Conservation (phyloP, 2,329 filamentous ascomycete genomes). For the Stachybotrys echinatus region DNA sequence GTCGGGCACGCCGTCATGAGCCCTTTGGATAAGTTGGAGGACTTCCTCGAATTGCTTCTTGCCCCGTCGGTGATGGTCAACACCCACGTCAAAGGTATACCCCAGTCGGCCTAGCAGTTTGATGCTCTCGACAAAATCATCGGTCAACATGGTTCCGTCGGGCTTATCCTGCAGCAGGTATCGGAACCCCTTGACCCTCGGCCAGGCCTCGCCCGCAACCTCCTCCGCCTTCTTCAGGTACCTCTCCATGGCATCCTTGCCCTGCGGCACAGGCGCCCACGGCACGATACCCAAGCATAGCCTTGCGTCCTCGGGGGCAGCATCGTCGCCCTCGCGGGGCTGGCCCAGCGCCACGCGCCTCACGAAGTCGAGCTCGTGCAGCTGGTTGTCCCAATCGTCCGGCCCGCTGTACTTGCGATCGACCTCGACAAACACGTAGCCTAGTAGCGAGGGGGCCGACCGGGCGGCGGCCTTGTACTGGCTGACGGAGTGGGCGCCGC, state of each 20-base stretch:
- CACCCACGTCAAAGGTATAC: constrained; percentile 74
- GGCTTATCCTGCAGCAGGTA: constrained; percentile 79
- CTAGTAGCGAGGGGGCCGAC: constrained; percentile 43
- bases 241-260: constrained; percentile 49
- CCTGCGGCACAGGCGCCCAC: constrained; percentile 78
- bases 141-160: constrained; percentile 56
- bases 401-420: constrained; percentile 63
- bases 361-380: constrained; percentile 68
- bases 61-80: constrained; percentile 75
- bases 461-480: constrained; percentile 52
- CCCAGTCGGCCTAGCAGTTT: constrained; percentile 59
- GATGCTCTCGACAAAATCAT: constrained; percentile 60
- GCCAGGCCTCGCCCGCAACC: constrained; percentile 59
- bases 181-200: constrained; percentile 69
- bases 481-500: constrained; percentile 56
- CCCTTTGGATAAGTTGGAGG: constrained; percentile 62
- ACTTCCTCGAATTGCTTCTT: constrained; percentile 68
- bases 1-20: constrained; percentile 56
- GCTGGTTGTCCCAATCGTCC: constrained; percentile 57
- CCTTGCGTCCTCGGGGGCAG: constrained; percentile 35
- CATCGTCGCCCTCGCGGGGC: constrained; percentile 53
- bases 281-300: constrained; percentile 68
- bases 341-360: constrained; percentile 59
- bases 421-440: constrained; percentile 80
- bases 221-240: constrained; percentile 62